phyloP scores from a whole-genome alignment of 2,329 filamentous ascomycete genomes.

The Chaetomium globosum region DNA sequence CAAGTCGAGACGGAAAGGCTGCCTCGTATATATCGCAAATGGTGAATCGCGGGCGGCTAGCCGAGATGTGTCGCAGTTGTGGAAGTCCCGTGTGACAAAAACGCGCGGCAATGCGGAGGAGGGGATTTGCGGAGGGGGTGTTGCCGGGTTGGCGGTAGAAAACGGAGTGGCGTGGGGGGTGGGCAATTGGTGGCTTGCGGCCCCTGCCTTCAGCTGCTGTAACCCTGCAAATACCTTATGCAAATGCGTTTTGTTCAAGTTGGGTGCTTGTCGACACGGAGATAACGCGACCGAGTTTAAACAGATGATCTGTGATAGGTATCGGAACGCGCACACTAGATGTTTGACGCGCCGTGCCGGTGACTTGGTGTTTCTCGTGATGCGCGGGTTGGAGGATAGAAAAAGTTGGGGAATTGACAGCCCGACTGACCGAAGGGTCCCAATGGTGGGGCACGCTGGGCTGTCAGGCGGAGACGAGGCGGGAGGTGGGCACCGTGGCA shows the following conservation, averaged over 20 bases:
- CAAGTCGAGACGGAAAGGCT: neutral
- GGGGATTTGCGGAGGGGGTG: constrained; percentile 10
- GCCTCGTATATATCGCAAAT: constrained; percentile 14
- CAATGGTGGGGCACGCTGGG: neutral
- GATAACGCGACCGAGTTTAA: neutral
- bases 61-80: constrained; percentile 1
- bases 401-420: neutral
- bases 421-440: neutral
- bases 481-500: neutral
- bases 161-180: neutral
- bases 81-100: constrained; percentile 13
- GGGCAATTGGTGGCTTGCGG: neutral
- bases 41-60: constrained; percentile 3
- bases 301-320: neutral
- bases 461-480: neutral
- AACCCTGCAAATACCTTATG: no score
- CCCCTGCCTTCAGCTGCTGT: neutral
- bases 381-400: neutral
- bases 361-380: neutral
- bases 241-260: neutral
- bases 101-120: constrained; percentile 4
- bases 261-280: neutral
- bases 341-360: neutral
- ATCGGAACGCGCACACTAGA: neutral
- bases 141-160: constrained; percentile 6